phyloP scores from a whole-genome alignment of 176 grass and related monocot genomes.

The Metroxylon sagu region DNA sequence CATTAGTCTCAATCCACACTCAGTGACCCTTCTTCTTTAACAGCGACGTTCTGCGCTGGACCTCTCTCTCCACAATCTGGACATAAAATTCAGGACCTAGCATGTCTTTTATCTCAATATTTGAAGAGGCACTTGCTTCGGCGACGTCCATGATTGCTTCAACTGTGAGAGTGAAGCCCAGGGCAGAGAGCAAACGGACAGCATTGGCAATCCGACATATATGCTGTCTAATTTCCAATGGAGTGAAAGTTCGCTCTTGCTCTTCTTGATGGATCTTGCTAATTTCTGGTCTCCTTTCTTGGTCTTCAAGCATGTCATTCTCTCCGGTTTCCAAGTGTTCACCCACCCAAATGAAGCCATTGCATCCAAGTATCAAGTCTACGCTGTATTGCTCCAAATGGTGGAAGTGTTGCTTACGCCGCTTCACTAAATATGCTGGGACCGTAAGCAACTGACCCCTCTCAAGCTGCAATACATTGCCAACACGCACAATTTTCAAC shows the following conservation, averaged over 20 bases:
- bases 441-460: constrained; percentile 71
- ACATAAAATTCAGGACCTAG: constrained; percentile 79
- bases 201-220: constrained; percentile 79
- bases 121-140: constrained; percentile 45
- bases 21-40: constrained; percentile 40
- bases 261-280: not conserved
- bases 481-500: no score
- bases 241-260: constrained; percentile 24
- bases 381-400: constrained; percentile 63
- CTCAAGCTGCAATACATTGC: constrained; percentile 48
- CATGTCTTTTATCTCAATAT: constrained; percentile 59
- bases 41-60: constrained; percentile 40
- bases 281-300: constrained; percentile 14
- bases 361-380: constrained; percentile 84
- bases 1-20: constrained; percentile 8
- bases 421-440: constrained; percentile 73
- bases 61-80: constrained; percentile 56
- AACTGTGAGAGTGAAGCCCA: constrained; percentile 65
- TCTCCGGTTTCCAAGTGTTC: constrained; percentile 60
- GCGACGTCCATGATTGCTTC: constrained; percentile 52
- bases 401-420: constrained; percentile 84
- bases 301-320: constrained; percentile 18
- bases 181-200: constrained; percentile 50
- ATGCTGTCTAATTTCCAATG: constrained; percentile 50
- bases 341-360: constrained; percentile 88